Conservation (phyloP, 2,329 filamentous ascomycete genomes). For the Colletotrichum acutatum region DNA sequence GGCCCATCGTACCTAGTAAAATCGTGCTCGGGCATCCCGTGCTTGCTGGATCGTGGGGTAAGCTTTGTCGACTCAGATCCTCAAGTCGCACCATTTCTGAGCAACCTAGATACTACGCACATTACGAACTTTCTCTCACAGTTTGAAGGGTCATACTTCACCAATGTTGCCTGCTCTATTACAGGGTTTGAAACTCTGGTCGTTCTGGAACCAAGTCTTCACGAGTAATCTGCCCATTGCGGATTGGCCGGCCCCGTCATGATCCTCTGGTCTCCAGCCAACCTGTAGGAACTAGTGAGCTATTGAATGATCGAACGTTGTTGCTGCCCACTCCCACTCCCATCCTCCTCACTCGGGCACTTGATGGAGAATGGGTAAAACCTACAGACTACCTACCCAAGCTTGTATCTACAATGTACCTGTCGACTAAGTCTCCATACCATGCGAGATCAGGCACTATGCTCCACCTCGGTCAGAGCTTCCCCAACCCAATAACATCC, state of each 20-base stretch:
- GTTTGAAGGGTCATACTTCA: neutral
- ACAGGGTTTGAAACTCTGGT: slow-evolving; percentile 28
- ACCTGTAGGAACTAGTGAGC: neutral
- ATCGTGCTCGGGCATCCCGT: neutral
- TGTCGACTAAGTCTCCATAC: neutral
- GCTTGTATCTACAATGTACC: neutral
- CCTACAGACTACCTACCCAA: neutral
- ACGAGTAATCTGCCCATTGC: neutral
- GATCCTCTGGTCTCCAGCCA: neutral
- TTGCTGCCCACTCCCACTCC: too few relatives aligned
- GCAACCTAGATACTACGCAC: neutral
- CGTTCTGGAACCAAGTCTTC: slow-evolving; percentile 9
- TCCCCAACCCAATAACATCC: slow-evolving; percentile 10
- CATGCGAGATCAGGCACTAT: slow-evolving; percentile 34
- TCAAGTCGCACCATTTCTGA: neutral
- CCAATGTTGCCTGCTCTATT: neutral
- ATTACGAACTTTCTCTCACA: neutral
- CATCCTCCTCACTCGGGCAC: neutral
- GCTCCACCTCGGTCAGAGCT: slow-evolving; percentile 32
- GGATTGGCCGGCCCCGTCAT: slow-evolving; percentile 11
- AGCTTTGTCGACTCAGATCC: neutral
- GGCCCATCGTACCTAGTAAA: neutral
- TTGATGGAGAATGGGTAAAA: neutral
- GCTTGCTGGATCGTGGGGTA: slow-evolving; percentile 2
- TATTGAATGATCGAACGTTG: neutral